phyloP scores from a whole-genome alignment of 305 asterid species.

The Fraxinus baroniana region DNA sequence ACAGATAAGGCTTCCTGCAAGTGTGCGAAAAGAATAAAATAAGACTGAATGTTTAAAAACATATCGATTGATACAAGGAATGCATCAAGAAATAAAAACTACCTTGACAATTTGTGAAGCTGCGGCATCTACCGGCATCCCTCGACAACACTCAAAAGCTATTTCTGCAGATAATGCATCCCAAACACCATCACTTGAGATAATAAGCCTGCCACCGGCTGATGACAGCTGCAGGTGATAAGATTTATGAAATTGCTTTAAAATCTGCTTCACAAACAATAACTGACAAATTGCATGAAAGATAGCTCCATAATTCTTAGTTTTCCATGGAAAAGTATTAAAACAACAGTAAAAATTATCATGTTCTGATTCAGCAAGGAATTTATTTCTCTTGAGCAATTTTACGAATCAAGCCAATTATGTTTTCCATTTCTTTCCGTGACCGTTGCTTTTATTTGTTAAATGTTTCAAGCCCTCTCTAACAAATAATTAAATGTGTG shows the following conservation, averaged over 20 bases:
- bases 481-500: background rate
- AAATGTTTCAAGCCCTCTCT: background rate
- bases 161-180: constrained; percentile 87
- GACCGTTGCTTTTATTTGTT: background rate
- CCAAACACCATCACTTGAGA: constrained; percentile 99
- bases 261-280: constrained; percentile 2
- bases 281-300: background rate
- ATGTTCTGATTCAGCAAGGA: background rate
- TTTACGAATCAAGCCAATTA: background rate
- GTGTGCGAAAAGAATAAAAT: constrained; percentile 16
- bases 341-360: constrained; percentile 1
- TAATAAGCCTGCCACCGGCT: constrained; percentile 84
- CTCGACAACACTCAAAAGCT: constrained; percentile 86
- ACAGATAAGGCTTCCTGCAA: constrained; percentile 80
- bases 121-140: constrained; percentile 85
- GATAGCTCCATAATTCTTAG: background rate
- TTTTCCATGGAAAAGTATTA: constrained; percentile 12
- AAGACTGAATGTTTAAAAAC: constrained; percentile 10
- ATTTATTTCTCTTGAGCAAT: constrained; percentile 1
- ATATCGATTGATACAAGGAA: background rate
- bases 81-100: constrained; percentile 10
- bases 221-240: constrained; percentile 66
- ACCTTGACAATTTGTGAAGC: constrained; percentile 92
- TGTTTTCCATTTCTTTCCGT: background rate
- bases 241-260: constrained; percentile 15